Conservation (phyloP, 805 yeast species). For the Myxozyma lipomycoides region DNA sequence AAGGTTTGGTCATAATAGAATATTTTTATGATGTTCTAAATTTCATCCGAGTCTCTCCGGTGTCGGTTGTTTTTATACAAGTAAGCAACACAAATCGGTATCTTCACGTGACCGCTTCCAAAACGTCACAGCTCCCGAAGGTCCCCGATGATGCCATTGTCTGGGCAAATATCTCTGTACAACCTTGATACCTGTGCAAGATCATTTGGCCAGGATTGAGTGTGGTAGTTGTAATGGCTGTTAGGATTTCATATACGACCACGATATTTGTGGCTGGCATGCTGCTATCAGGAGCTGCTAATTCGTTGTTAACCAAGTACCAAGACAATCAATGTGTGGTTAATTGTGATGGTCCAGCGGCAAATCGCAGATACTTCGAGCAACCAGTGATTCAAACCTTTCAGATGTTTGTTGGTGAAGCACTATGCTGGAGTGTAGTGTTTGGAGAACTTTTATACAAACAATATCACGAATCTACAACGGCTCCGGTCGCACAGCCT, state of each 20-base stretch:
- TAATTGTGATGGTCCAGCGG: constrained; percentile 48
- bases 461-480: not conserved
- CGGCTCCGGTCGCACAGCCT: not conserved
- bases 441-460: constrained; percentile 6
- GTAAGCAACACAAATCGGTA: too few relatives aligned
- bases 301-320: constrained; percentile 66
- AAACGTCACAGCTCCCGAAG: too few relatives aligned
- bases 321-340: constrained; percentile 72
- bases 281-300: constrained; percentile 63
- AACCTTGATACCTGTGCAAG: too few relatives aligned
- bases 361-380: constrained; percentile 51
- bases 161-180: too few relatives aligned
- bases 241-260: constrained; percentile 6
- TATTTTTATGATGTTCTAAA: too few relatives aligned
- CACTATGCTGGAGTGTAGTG: constrained; percentile 45
- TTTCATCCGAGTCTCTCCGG: too few relatives aligned
- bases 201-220: too few relatives aligned
- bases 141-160: too few relatives aligned
- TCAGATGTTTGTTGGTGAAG: constrained; percentile 78
- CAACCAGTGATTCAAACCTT: constrained; percentile 77
- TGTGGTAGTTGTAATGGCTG: not conserved
- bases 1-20: too few relatives aligned
- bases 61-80: too few relatives aligned
- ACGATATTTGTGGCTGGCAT: constrained; percentile 47
- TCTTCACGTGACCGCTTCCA: too few relatives aligned